These are phyloP conservation scores for Citrus trifoliata DNA, from an alignment of 345 rosid species.

Conservation along the genomic window DNA sequence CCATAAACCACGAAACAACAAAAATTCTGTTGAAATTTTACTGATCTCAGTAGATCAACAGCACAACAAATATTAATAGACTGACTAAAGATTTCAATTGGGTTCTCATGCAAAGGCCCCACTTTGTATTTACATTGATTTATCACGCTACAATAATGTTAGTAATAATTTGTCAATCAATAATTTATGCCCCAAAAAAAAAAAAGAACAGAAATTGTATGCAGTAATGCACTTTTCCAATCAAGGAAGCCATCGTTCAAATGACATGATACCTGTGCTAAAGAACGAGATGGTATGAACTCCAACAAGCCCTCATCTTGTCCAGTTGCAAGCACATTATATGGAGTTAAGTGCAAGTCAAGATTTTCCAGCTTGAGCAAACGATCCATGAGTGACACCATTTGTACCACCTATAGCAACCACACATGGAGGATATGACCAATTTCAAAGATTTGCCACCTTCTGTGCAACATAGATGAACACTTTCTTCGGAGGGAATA, in stretches of 20 bases:
- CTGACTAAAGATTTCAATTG: background rate
- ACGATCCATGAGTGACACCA: slow-evolving; percentile 99
- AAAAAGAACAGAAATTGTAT: background rate
- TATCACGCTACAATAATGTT: background rate
- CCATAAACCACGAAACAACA: background rate
- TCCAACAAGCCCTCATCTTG: slow-evolving; percentile 99
- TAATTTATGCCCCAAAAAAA: background rate
- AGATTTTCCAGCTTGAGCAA: slow-evolving; percentile 93
- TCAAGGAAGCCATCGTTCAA: slow-evolving; percentile 5
- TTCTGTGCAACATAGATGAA: background rate
- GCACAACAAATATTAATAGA: background rate
- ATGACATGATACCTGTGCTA: slow-evolving; percentile 69
- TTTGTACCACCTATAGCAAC: slow-evolving; percentile 80
- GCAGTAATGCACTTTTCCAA: background rate
- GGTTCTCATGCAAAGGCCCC: background rate
- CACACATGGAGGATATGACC: slow-evolving; percentile 25
- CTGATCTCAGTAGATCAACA: background rate
- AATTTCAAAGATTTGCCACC: slow-evolving; percentile 4
- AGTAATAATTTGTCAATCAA: background rate
- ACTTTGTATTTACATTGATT: background rate
- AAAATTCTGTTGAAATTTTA: background rate
- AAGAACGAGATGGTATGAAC: slow-evolving; percentile 87
- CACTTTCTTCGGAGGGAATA: background rate
- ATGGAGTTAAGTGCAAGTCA: slow-evolving; percentile 88
- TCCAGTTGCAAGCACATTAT: slow-evolving; percentile 93